Evolutionary conservation across 1,139 yeast species (phyloP).

Genomic region (Sugiyamaella neomexicana): DNA sequence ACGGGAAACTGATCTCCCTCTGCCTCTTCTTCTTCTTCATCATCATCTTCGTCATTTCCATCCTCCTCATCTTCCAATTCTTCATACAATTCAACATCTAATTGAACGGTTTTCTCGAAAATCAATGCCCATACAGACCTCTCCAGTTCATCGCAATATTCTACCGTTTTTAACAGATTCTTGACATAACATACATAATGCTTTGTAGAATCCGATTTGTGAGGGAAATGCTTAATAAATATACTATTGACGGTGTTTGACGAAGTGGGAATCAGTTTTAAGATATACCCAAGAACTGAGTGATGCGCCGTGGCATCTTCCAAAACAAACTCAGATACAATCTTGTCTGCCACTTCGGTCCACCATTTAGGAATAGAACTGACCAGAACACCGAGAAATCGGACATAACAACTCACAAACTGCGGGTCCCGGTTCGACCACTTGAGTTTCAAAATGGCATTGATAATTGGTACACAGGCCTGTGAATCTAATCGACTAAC

Average conservation of each 20-base stretch:
- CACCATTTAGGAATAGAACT: constrained; percentile 89
- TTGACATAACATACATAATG: constrained; percentile 62
- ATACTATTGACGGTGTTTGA: constrained; percentile 62
- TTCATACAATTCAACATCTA: constrained; percentile 93
- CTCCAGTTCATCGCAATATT: constrained; percentile 69
- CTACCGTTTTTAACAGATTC: constrained; percentile 59
- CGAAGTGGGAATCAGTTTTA: constrained; percentile 78
- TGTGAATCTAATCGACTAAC: constrained; percentile 53
- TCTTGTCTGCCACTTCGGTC: constrained; percentile 68
- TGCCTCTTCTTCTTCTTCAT: constrained; percentile 49
- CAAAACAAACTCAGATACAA: constrained; percentile 59
- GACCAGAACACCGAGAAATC: constrained; percentile 73
- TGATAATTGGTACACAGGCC: constrained; percentile 48
- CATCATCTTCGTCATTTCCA: constrained; percentile 63
- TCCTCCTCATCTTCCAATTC: constrained; percentile 85
- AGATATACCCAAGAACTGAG: constrained; percentile 58
- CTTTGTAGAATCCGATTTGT: constrained; percentile 61
- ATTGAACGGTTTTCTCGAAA: constrained; percentile 74
- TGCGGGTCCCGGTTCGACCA: constrained; percentile 55
- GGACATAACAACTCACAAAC: constrained; percentile 55
- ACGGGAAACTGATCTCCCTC: constrained; percentile 38
- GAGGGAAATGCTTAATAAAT: constrained; percentile 67
- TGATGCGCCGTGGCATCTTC: constrained; percentile 59
- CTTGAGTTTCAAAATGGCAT: constrained; percentile 51
- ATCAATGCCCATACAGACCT: constrained; percentile 77